Percentiles rank a stretch among this genome's conserved stretches.
Evolutionary conservation across 805 yeast genomes (phyloP).

Genomic region (Metschnikowia drakensbergensis): DNA sequence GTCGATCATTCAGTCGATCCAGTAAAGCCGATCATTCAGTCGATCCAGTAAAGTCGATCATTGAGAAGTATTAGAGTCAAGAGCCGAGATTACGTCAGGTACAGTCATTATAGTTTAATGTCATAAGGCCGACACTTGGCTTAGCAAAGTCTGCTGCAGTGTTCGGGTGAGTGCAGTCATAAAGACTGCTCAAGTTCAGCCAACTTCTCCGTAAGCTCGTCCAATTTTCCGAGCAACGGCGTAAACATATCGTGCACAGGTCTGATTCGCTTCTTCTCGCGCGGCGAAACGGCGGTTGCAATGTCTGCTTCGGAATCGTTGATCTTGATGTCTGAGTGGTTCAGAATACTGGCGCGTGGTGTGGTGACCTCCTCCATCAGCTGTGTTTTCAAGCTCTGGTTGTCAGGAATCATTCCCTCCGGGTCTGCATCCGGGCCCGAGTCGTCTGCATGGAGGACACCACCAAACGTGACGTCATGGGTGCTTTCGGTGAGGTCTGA

Average conservation of each 20-base stretch:
- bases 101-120: too few relatives aligned
- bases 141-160: background rate
- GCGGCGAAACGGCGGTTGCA: slow-evolving; percentile 10
- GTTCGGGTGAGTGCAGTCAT: background rate
- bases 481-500: slow-evolving; percentile 23
- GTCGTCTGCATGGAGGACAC: slow-evolving; percentile 1
- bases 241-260: slow-evolving; percentile 52
- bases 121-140: too few relatives aligned
- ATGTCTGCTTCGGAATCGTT: background rate
- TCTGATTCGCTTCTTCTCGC: slow-evolving; percentile 24
- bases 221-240: slow-evolving; percentile 52
- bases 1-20: too few relatives aligned
- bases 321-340: background rate
- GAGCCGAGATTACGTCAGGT: too few relatives aligned
- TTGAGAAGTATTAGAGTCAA: too few relatives aligned
- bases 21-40: too few relatives aligned
- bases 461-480: slow-evolving; percentile 9
- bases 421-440: slow-evolving; percentile 4
- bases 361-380: slow-evolving; percentile 23
- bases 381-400: slow-evolving; percentile 3
- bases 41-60: too few relatives aligned
- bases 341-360: slow-evolving; percentile 33
- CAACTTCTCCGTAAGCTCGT: slow-evolving; percentile 39
- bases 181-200: slow-evolving; percentile 31
- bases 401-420: slow-evolving; percentile 4